Evolutionary conservation across 305 asterid species (phyloP), one percentile per base, ranked within the genome.

Genomic region (Nicotiana rustica): DNA sequence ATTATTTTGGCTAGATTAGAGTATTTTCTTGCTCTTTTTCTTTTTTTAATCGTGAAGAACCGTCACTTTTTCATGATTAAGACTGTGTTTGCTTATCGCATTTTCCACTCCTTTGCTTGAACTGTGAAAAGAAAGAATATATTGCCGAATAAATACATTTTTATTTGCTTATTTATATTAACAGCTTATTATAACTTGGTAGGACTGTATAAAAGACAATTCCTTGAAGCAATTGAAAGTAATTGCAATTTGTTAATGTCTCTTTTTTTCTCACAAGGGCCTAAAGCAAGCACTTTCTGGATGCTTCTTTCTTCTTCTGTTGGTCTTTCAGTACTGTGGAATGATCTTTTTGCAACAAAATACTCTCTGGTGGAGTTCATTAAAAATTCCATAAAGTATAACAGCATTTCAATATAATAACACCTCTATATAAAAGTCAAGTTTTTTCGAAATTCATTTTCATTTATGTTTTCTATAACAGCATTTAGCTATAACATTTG

Each of bases 181-280:
- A 19, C 44, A 44, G 78, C 19, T 18, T 44, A 71, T 19, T 13
- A 44, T 10, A 12, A 47, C 36, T 71, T 21, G 61, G 7, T 21
- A 5, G 78, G 36, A 19, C n/a, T 19, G 1, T 6, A 35, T 10
- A 47, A 71, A 71, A 44, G 62, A 3, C 9, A 38, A 47, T 71
- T 47, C 79, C 62, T 71, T 71, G 79, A 44, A 47, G 79, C 61
- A 71, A 71, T 13, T 47, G 38, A 47, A 71, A 47, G 78, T 47
- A 44, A 71, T 71, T 47, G 21, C 38, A 71, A 47, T 44, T 71
- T 69, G 57, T 17, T 38, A 68, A 36, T 9, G 17, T n/a, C 8
- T 38, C 17, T n/a, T 38, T n/a, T 68, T 52, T 13, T 52, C 59
- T 52, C 17, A 52, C 1, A 2, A 3, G 6, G 59, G 59, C 59